Conservation (phyloP, 495 filamentous ascomycete genomes). For the Penicillium diatomitis region DNA sequence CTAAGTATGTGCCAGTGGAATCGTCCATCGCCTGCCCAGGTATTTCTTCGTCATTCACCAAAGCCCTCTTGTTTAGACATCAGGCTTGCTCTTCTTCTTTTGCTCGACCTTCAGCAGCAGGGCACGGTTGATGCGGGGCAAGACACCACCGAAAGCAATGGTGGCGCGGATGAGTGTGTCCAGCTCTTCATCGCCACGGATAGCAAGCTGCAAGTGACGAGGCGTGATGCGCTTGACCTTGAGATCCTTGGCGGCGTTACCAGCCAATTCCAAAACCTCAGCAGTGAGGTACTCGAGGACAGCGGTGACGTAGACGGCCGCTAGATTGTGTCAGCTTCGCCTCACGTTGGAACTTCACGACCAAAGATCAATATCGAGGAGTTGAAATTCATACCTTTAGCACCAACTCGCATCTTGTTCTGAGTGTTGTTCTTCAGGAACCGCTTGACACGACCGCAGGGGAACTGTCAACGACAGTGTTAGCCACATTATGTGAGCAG, state of each 20-base stretch:
- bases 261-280: conserved; percentile 95
- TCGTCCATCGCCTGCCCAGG: background rate
- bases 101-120: conserved; percentile 97
- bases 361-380: background rate
- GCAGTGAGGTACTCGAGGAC: conserved; percentile 97
- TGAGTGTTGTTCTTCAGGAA: conserved; percentile 99
- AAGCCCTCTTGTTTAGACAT: conserved; percentile 22
- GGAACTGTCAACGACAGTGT: conserved; percentile 59
- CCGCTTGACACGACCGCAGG: conserved; percentile 98
- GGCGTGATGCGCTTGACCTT: conserved; percentile 99
- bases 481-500: background rate
- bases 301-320: conserved; percentile 95
- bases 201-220: conserved; percentile 94
- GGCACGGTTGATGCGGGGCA: conserved; percentile 97
- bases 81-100: conserved; percentile 89
- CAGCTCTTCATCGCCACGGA: conserved; percentile 96
- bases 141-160: conserved; percentile 95
- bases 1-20: too few relatives aligned
- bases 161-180: conserved; percentile 96
- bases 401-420: conserved; percentile 99
- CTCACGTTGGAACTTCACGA: background rate
- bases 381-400: conserved; percentile 53
- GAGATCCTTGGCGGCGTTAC: conserved; percentile 97
- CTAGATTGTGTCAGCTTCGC: conserved; percentile 27
- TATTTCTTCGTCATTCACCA: background rate